Evolutionary conservation across 345 rosid genomes (phyloP), one percentile per base, ranked within the genome.

Genomic region (Aethionema arabicum): DNA sequence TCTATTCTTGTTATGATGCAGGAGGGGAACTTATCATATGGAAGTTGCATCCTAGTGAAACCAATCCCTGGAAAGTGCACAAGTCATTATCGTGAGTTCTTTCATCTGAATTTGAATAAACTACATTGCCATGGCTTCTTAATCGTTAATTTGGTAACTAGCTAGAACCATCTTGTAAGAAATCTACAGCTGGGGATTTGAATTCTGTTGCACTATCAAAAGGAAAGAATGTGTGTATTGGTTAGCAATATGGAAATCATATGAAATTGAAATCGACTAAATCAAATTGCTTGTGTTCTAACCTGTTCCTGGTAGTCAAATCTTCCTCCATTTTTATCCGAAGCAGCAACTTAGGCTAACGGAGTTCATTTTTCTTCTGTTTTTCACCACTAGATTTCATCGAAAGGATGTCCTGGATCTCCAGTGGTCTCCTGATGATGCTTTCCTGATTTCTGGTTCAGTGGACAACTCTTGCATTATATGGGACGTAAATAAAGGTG

Each of bases 381-480:
- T 51, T 61, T 68, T 33, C 14, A 31, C 59, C 48, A 45, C 37
- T 72, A 93, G 99, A 75, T 93, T 87, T 77, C 99, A 93, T 74
- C 86, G 86, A 61, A 93, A 90, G 72, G 99, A 93, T 70, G 86
- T 93, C 40, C 74, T 90, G 58, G 99, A 90, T 76, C 79, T 93
- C 66, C 80, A 90, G 72, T 93, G 99, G 99, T 93, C 96, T 59
- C 66, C 80, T 42, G 90, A 87, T 80, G 79, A 78, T 63, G 76
- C 80, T 31, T 93, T 67, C 78, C 80, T 93, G 49, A 67, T 93
- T 39, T 87, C 97, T 72, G 97, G 99, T 71, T 90, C 99, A 52
- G 99, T 93, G 37, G 99, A 93, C 65, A 93, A 93, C 79, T 87
- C 95, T 63, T 90, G 97, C 75, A 90, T 93, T 66, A 83, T 93